Evolutionary conservation across 1,139 yeast species (phyloP).

Genomic region (Geotrichum histeridarum): DNA sequence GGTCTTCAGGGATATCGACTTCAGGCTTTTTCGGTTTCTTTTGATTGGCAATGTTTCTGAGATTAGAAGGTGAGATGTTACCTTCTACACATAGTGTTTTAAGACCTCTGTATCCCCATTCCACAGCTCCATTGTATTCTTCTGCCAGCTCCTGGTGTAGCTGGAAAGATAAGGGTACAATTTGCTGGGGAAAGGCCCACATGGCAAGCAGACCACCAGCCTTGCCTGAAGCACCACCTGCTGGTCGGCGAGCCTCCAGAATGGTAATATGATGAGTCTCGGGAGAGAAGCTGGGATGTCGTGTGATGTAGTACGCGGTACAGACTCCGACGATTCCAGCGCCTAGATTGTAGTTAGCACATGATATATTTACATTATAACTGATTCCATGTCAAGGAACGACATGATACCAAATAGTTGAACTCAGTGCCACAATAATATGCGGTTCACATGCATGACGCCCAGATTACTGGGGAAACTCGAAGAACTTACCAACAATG

Average conservation of each 20-base stretch:
- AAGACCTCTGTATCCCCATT: conserved; percentile 90
- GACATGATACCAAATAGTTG: too few species aligned
- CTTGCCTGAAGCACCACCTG: conserved; percentile 96
- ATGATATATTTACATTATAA: neutral
- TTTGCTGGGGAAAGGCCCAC: conserved; percentile 96
- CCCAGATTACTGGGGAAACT: neutral
- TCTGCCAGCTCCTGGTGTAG: conserved; percentile 80
- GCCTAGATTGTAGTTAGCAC: conserved; percentile 40
- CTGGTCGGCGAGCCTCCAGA: conserved; percentile 86
- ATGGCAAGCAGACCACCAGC: conserved; percentile 93
- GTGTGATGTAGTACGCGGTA: conserved; percentile 82
- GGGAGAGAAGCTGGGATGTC: conserved; percentile 74
- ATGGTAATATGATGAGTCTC: conserved; percentile 73
- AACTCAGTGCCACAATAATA: too few species aligned
- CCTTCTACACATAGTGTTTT: conserved; percentile 88
- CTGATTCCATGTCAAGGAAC: neutral
- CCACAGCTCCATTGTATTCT: conserved; percentile 68
- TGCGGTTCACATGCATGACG: too few species aligned
- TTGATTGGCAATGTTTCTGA: conserved; percentile 17
- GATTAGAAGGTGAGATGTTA: conserved; percentile 42
- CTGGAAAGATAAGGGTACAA: conserved; percentile 81
- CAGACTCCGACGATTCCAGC: conserved; percentile 97
- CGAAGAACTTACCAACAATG: conserved; percentile 34
- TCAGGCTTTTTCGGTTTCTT: conserved; percentile 14
- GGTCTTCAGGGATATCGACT: conserved; percentile 54